phyloP scores from a whole-genome alignment of 495 filamentous ascomycete species.

The Astrocystis sublimbata region DNA sequence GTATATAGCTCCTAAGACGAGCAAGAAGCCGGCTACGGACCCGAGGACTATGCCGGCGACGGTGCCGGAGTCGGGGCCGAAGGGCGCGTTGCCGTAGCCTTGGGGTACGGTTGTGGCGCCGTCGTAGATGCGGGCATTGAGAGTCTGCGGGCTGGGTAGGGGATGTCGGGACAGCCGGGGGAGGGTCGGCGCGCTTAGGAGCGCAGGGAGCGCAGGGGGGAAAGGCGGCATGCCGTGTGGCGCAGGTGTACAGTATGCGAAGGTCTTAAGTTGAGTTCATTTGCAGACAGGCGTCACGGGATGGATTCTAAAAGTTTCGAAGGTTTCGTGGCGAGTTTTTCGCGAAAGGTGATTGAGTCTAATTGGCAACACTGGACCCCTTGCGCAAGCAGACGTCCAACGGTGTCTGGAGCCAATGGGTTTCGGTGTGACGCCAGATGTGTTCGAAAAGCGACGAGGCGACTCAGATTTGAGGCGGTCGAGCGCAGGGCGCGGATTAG shows the following conservation, averaged over 20 bases:
- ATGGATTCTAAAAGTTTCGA: not conserved
- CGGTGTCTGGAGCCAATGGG: not conserved
- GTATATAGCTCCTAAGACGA: constrained; percentile 76
- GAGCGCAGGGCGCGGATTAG: not conserved
- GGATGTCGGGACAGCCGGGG: not conserved
- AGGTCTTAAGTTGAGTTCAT: not conserved
- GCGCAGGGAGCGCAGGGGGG: not conserved
- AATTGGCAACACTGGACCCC: not conserved
- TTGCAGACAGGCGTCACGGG: not conserved
- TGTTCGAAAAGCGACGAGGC: not conserved
- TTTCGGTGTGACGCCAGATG: not conserved
- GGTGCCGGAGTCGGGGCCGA: constrained; percentile 64
- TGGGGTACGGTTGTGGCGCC: constrained; percentile 57
- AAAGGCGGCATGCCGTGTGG: constrained; percentile 15
- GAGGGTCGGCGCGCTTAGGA: not conserved
- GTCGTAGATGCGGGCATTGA: constrained; percentile 24
- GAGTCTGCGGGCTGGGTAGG: not conserved
- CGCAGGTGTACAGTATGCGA: too few relatives aligned
- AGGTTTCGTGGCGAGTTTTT: not conserved
- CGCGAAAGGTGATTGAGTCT: not conserved
- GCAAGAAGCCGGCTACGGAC: constrained; percentile 75
- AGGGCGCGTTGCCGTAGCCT: constrained; percentile 62
- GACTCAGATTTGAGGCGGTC: not conserved
- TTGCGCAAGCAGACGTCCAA: not conserved
- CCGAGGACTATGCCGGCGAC: constrained; percentile 86